Base-by-base conservation (phyloP, 192 early-diverging fungal species). In the Radiomyces spectabilis region DNA sequence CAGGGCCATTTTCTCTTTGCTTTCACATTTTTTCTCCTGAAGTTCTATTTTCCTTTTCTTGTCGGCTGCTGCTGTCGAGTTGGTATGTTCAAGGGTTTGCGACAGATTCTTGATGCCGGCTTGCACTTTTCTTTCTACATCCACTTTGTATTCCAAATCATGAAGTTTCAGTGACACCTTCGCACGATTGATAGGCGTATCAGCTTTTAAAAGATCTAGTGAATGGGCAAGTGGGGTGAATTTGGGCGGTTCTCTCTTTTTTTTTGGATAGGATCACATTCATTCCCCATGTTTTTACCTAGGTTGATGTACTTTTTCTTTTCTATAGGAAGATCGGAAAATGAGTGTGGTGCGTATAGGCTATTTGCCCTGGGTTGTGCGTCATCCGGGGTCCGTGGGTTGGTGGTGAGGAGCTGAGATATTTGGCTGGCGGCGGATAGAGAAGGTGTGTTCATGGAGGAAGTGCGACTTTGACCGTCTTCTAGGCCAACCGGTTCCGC, bases 71-170 rank as follows among this genome's bases (percentile, higher is more conserved):
- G 57, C 58, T 9, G 67, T 56, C 16, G 76, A 70, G 47, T 74
- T 67, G 29, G 68, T 59, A 56, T 65, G 61, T 24, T 70, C 59
- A 32, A 48, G 32, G 1, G 53, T 53, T 27, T 45, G 26, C 32
- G 40, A 40, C 37, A 71, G 55, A 34, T 65, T 63, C 12, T 30
- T 41, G 32, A 94, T 83, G 24, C 89, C 92, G 13, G 82, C 84
- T 55, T 86, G 84, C 30, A 99, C 84, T 69, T 94, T 93, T 62
- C 76, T 84, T 75, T 99, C 96, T 6, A 97, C 86, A 54, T 92
- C 87, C 3, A 97, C 79, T 68, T 96, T 95, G 58, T 81, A 85
- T 16, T 84, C 81, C 38, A 94, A 74, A 66, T 95, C 89, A 19
- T 81, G 77, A 7, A 97, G 75, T 69, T 92, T 93, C 59, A 84